These are phyloP conservation scores for Rhizopus stolonifer DNA, from an alignment of 371 early-diverging fungal genomes.

Conservation along the genomic window DNA sequence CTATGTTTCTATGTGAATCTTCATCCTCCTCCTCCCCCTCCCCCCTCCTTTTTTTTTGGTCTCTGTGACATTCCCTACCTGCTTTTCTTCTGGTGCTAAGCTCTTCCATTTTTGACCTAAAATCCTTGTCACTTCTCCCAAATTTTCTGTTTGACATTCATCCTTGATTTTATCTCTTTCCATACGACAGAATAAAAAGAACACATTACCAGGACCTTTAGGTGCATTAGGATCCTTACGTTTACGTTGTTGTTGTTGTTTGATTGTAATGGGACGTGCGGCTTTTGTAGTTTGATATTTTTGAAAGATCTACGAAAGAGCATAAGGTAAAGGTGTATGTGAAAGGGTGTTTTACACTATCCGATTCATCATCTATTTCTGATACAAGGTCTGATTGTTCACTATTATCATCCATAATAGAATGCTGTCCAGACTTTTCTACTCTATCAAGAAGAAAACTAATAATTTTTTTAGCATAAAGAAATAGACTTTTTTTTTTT, in stretches of 20 bases:
- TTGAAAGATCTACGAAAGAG: constrained; percentile 6
- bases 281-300: neutral
- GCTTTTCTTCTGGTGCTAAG: constrained; percentile 49
- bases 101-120: constrained; percentile 56
- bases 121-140: constrained; percentile 52
- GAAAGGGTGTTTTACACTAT: constrained; percentile 10
- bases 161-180: constrained; percentile 61
- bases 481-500: neutral
- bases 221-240: constrained; percentile 68
- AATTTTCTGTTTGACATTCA: constrained; percentile 50
- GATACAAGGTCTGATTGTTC: constrained; percentile 32
- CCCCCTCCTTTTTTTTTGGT: no score
- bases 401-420: constrained; percentile 20
- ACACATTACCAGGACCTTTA: constrained; percentile 67
- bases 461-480: neutral
- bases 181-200: constrained; percentile 61
- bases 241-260: constrained; percentile 26
- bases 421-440: constrained; percentile 27
- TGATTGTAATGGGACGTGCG: neutral
- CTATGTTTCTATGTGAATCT: constrained; percentile 16
- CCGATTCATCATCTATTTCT: constrained; percentile 29
- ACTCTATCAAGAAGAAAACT: constrained; percentile 24
- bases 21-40: no score
- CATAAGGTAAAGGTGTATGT: neutral
- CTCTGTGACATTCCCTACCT: no score